These are phyloP conservation scores for Canavalia gladiata DNA, from an alignment of 306 rosid genomes.

Conservation along the genomic window DNA sequence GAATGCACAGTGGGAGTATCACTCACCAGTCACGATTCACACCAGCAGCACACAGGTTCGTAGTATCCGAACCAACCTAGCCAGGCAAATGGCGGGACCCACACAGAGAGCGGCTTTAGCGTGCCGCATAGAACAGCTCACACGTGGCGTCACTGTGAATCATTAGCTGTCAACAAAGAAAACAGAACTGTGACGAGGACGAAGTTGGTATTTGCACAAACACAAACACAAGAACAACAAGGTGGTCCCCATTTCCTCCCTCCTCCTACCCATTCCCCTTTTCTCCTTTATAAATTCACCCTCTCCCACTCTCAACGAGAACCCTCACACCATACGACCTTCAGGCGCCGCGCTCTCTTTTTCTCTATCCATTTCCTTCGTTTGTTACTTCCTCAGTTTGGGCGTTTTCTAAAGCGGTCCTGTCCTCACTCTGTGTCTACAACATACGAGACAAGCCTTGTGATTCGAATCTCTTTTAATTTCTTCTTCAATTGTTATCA, in stretches of 20 bases:
- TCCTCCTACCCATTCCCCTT: not conserved
- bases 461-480: not conserved
- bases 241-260: constrained; percentile 48
- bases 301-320: constrained; percentile 38
- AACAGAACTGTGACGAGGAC: constrained; percentile 22
- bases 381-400: not conserved
- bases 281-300: constrained; percentile 53
- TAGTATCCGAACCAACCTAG: not conserved
- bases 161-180: constrained; percentile 59
- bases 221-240: not conserved
- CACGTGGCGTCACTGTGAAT: constrained; percentile 66
- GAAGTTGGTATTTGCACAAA: constrained; percentile 39
- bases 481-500: not conserved
- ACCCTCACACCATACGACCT: constrained; percentile 53
- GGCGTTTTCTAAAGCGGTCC: not conserved
- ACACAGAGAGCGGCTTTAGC: constrained; percentile 70
- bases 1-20: not conserved
- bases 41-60: constrained; percentile 13
- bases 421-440: not conserved
- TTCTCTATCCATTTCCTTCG: not conserved
- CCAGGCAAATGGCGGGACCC: constrained; percentile 58
- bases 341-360: constrained; percentile 29
- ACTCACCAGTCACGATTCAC: no score
- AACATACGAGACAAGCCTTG: not conserved
- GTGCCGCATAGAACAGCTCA: constrained; percentile 77